Evolutionary conservation across 345 rosid species (phyloP).

Genomic region (Cardamine resedifolia): DNA sequence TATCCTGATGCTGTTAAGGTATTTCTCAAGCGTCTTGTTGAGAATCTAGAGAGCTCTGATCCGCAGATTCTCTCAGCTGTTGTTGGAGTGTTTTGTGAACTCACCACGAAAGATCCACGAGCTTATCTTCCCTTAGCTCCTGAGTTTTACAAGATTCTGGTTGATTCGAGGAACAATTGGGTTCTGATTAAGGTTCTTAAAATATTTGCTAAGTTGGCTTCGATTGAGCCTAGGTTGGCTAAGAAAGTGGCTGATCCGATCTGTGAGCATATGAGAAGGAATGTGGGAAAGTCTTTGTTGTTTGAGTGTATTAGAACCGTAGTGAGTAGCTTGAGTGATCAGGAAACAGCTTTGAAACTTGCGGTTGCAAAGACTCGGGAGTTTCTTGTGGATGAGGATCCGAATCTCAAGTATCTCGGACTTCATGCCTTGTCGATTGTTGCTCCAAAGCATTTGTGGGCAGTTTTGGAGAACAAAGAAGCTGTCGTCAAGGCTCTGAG

Average conservation of each 20-base stretch:
- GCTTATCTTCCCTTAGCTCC: constrained; percentile 90
- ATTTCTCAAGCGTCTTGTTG: constrained; percentile 88
- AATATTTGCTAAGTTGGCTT: constrained; percentile 72
- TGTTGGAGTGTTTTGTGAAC: constrained; percentile 85
- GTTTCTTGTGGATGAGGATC: constrained; percentile 83
- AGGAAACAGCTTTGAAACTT: constrained; percentile 82
- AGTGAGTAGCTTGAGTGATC: constrained; percentile 72
- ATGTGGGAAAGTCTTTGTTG: constrained; percentile 76
- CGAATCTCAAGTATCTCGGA: constrained; percentile 91
- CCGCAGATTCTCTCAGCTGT: constrained; percentile 59
- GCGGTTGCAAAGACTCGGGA: constrained; percentile 63
- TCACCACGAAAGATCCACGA: constrained; percentile 64
- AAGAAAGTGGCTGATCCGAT: constrained; percentile 78
- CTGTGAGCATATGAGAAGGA: constrained; percentile 84
- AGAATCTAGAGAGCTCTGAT: constrained; percentile 81
- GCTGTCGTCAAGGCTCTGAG: constrained; percentile 82
- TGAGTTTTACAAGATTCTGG: constrained; percentile 73
- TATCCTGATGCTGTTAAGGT: constrained; percentile 87
- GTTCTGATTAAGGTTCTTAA: constrained; percentile 84
- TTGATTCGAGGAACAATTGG: constrained; percentile 92
- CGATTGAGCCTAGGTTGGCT: constrained; percentile 81
- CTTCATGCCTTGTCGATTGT: constrained; percentile 69
- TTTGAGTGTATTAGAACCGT: constrained; percentile 90
- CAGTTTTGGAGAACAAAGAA: constrained; percentile 85
- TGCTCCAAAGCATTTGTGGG: constrained; percentile 74